Conservation (phyloP, 208 protist genomes). For the Naegleria gruberi region DNA sequence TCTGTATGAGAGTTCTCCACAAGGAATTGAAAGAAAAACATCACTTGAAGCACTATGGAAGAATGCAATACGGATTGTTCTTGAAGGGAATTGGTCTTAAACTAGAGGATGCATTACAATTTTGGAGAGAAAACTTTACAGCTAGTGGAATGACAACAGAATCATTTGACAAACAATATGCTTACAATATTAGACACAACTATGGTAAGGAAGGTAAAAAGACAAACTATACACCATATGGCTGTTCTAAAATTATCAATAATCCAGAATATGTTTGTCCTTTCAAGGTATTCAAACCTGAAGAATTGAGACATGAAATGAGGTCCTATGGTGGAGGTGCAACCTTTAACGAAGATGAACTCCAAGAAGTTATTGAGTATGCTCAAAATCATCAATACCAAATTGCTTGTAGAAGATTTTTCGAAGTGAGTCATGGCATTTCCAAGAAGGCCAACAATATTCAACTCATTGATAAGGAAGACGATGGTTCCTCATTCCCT, state of each 20-base stretch:
- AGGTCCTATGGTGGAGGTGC: neutral
- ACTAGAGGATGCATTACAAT: slow-evolving; percentile 43
- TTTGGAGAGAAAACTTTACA: slow-evolving; percentile 45
- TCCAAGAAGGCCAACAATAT: neutral
- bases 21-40: slow-evolving; percentile 26
- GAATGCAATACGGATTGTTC: slow-evolving; percentile 53
- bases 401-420: slow-evolving; percentile 52
- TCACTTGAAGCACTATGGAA: slow-evolving; percentile 49
- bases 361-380: slow-evolving; percentile 27
- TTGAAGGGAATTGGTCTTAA: slow-evolving; percentile 53
- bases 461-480: slow-evolving; percentile 22
- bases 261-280: slow-evolving; percentile 51
- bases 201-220: slow-evolving; percentile 58
- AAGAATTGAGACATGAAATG: slow-evolving; percentile 32
- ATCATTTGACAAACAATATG: slow-evolving; percentile 54
- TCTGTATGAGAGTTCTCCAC: slow-evolving; percentile 53
- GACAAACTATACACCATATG: slow-evolving; percentile 42
- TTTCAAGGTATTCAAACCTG: slow-evolving; percentile 38
- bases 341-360: neutral
- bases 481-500: slow-evolving; percentile 25
- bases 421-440: slow-evolving; percentile 38
- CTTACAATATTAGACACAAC: slow-evolving; percentile 52
- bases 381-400: slow-evolving; percentile 36
- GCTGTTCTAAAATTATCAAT: slow-evolving; percentile 41
- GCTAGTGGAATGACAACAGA: slow-evolving; percentile 28